Percentiles rank a stretch among this genome's conserved stretches.
phyloP scores from a whole-genome alignment of 441 rosid species.

The Populus hybrid region DNA sequence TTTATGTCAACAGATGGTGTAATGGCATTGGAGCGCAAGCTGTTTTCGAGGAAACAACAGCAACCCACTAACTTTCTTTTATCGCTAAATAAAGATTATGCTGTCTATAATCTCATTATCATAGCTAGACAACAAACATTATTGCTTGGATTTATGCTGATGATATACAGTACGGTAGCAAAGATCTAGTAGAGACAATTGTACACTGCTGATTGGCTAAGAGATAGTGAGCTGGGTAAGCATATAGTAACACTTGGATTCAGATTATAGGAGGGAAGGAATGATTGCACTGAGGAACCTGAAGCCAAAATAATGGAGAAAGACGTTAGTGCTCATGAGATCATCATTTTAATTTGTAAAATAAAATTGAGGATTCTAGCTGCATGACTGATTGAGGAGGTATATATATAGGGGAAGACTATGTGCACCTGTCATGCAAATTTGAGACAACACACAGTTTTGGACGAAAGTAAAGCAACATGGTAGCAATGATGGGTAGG shows the following conservation, averaged over 20 bases:
- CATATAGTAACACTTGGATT: constrained; percentile 35
- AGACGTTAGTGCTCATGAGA: neutral
- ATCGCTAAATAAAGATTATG: neutral
- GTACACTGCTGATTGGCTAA: constrained; percentile 20
- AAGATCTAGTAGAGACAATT: constrained; percentile 19
- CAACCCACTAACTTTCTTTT: constrained; percentile 42
- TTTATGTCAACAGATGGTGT: constrained; percentile 41
- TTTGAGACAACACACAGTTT: constrained; percentile 25
- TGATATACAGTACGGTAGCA: neutral
- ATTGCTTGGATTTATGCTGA: neutral
- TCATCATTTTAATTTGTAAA: neutral
- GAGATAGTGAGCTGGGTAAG: constrained; percentile 20
- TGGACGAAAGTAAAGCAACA: neutral
- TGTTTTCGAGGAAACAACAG: constrained; percentile 45
- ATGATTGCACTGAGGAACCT: neutral
- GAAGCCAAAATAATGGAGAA: neutral
- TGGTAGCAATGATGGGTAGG: constrained; percentile 42
- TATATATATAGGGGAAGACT: constrained; percentile 10
- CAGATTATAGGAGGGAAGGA: neutral
- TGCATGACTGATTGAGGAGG: neutral
- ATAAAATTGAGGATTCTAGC: neutral
- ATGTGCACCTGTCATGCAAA: constrained; percentile 27
- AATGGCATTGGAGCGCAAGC: constrained; percentile 30
- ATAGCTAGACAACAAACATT: neutral
- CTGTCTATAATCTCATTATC: neutral